Base-by-base conservation (phyloP, 208 protist species). In the Trypanosoma vivax region DNA sequence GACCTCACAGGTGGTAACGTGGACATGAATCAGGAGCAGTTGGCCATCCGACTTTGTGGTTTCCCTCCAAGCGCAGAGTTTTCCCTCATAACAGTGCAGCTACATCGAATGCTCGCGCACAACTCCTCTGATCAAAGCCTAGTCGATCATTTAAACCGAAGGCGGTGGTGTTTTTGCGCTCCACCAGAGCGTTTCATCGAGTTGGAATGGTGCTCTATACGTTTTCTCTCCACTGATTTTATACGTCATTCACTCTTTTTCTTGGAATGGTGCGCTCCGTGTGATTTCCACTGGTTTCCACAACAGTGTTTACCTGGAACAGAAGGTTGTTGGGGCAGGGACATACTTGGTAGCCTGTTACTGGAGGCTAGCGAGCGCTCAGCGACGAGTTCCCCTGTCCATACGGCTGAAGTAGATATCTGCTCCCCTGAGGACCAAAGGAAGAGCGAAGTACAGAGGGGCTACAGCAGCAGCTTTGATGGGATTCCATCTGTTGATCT, bases 171-270 rank as follows among this genome's bases (percentile, higher is more conserved):
- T 50, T 51, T 33, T 45, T 10, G 24, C 18, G n/a, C 21, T 23
- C n/a, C 24, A n/a, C 14, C 6, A 34, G 24, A 41, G 13, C 10
- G 3, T 25, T 29, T 34, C 16, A 14, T 53, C 27, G 23, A 45
- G 21, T 25, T 14, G 9, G 28, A 42, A 48, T 55, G 48, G 48
- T 54, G 58, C 24, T 53, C 2, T 14, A 33, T 43, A 31, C 39
- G n/a, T 19, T 37, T 65, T 23, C 13, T 66, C 33, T 56, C 65
- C 2, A 63, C 59, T 48, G 53, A 51, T 27, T 73, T 73, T 48
- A 7, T 73, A 23, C 51, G 21, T 1, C 50, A 73, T 23, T 67
- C 65, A 24, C 19, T 73, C 6, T 73, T 66, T 35, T 73, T 73
- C 49, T 35, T 54, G 31, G 35, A 64, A 39, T 73, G 65, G 65